Evolutionary conservation across 257 asterid species (phyloP).

Genomic region (Ajuga chamaepitys): DNA sequence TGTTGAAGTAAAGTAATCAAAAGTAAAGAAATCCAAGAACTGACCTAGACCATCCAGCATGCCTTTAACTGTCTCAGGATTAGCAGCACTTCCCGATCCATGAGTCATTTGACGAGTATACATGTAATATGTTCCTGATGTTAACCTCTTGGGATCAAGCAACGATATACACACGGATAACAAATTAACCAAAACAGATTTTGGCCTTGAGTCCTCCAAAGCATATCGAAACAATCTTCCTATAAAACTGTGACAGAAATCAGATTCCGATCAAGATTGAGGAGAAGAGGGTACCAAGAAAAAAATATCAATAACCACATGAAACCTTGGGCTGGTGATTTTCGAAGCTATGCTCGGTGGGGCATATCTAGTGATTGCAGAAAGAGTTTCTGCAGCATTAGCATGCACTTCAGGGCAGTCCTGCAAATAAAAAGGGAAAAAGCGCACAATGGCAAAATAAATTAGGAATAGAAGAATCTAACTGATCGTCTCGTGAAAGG

Average conservation of each 20-base stretch:
- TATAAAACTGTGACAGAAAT: conserved; percentile 57
- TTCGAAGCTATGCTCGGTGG: conserved; percentile 56
- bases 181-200: conserved; percentile 67
- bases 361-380: conserved; percentile 59
- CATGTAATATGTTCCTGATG: conserved; percentile 61
- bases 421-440: too few species aligned
- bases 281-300: neutral
- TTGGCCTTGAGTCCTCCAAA: conserved; percentile 70
- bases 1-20: conserved; percentile 2
- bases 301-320: conserved; percentile 2
- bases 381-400: conserved; percentile 81
- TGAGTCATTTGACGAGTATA: conserved; percentile 52
- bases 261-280: conserved; percentile 14
- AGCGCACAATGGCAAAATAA: too few species aligned
- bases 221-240: conserved; percentile 72
- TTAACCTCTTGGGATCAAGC: conserved; percentile 71
- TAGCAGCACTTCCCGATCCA: conserved; percentile 54
- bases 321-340: conserved; percentile 71
- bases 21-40: neutral
- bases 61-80: conserved; percentile 62
- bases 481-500: too few species aligned
- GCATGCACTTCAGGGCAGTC: conserved; percentile 87
- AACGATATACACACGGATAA: conserved; percentile 69
- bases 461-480: too few species aligned
- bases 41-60: conserved; percentile 70